Percentiles rank a stretch among this genome's conserved stretches.
phyloP scores from a whole-genome alignment of 441 rosid species.

The Euphorbia celastroides region DNA sequence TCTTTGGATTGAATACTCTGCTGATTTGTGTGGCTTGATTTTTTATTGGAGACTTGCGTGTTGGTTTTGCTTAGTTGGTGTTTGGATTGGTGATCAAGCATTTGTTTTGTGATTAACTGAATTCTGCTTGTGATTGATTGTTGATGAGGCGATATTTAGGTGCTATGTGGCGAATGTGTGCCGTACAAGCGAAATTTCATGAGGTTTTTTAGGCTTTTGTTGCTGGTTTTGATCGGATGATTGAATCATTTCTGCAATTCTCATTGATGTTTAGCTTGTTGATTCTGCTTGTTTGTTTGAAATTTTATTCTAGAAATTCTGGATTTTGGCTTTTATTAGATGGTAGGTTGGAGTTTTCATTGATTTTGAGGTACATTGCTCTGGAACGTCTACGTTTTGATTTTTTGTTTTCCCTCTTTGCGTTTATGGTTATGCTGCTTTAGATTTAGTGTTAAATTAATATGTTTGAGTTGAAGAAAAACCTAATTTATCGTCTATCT shows the following conservation, averaged over 20 bases:
- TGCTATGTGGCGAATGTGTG: constrained; percentile 32
- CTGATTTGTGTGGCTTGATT: not conserved
- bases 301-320: constrained; percentile 6
- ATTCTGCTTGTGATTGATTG: constrained; percentile 28
- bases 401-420: not conserved
- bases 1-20: not conserved
- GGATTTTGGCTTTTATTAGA: constrained; percentile 2
- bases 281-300: not conserved
- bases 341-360: constrained; percentile 7
- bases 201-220: constrained; percentile 7
- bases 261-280: not conserved
- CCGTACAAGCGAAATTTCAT: constrained; percentile 31
- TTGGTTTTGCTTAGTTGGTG: not conserved
- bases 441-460: constrained; percentile 6
- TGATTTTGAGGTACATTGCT: constrained; percentile 20
- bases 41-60: constrained; percentile 8
- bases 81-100: constrained; percentile 13
- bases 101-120: not conserved
- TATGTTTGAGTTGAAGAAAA: not conserved
- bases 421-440: constrained; percentile 10
- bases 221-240: constrained; percentile 15
- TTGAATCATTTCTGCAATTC: constrained; percentile 2
- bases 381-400: constrained; percentile 5
- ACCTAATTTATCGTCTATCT: constrained; percentile 14
- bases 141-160: constrained; percentile 17